These are phyloP conservation scores for Hippophae rhamnoides DNA, from an alignment of 306 rosid species.

Conservation along the genomic window DNA sequence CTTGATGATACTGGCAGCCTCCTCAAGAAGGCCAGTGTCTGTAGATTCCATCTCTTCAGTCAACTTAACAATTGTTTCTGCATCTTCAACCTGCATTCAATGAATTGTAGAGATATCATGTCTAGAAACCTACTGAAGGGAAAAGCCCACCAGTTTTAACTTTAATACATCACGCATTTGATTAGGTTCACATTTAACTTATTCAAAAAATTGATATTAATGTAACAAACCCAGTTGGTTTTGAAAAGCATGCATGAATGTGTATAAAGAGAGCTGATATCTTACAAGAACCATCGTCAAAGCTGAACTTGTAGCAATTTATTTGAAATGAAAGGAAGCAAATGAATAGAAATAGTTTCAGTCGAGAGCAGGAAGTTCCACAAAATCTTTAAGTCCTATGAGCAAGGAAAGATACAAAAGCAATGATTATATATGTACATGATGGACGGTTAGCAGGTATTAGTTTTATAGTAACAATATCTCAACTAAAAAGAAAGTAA, in stretches of 20 bases:
- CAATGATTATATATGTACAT: too few species aligned
- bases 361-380: too few species aligned
- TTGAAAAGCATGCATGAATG: neutral
- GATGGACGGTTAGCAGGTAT: too few species aligned
- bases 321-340: neutral
- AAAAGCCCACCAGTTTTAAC: neutral
- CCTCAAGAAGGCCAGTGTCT: slow-evolving; percentile 72
- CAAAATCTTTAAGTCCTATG: too few species aligned
- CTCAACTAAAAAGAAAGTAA: too few species aligned
- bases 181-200: neutral
- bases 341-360: neutral
- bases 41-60: slow-evolving; percentile 83
- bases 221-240: neutral
- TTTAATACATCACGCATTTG: neutral
- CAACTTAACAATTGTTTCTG: slow-evolving; percentile 76
- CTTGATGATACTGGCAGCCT: slow-evolving; percentile 69
- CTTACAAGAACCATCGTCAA: neutral
- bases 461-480: too few species aligned
- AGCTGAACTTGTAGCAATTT: neutral
- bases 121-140: neutral
- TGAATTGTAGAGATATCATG: neutral
- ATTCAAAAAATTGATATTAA: neutral
- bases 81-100: slow-evolving; percentile 76
- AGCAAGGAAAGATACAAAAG: too few species aligned
- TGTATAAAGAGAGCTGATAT: neutral